These are phyloP conservation scores for Tricholoma hemisulphureum DNA, from an alignment of 768 basidiomycete species.

Conservation along the genomic window DNA sequence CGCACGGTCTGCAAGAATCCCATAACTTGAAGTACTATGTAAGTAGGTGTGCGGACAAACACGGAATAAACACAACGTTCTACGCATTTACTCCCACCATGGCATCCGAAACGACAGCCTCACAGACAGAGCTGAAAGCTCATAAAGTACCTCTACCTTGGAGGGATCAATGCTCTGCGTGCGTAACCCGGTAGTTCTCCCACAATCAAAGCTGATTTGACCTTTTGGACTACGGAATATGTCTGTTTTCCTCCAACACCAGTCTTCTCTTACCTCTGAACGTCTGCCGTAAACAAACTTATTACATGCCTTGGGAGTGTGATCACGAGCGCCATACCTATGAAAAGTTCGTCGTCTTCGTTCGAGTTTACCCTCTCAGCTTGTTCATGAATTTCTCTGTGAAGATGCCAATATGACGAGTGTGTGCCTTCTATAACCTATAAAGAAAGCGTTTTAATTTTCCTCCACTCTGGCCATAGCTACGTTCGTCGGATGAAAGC, in stretches of 20 bases:
- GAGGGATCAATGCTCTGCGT: background rate
- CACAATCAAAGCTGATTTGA: background rate
- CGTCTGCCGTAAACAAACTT: slow-evolving; percentile 73
- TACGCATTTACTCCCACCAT: too few relatives aligned
- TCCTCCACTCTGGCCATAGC: slow-evolving; percentile 38
- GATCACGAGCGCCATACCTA: slow-evolving; percentile 84
- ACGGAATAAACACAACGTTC: too few relatives aligned
- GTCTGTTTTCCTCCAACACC: background rate
- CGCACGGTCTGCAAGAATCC: too few relatives aligned
- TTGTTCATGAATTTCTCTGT: slow-evolving; percentile 1
- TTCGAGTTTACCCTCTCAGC: background rate
- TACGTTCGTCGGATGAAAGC: slow-evolving; percentile 87
- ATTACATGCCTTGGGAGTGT: slow-evolving; percentile 91
- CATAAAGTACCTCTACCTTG: background rate
- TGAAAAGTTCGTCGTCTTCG: slow-evolving; percentile 62
- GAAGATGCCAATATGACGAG: slow-evolving; percentile 95
- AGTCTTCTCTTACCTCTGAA: slow-evolving; percentile 89
- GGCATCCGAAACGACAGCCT: background rate
- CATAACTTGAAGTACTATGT: too few relatives aligned
- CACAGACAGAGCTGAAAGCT: background rate
- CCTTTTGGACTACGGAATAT: background rate
- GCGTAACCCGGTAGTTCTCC: background rate
- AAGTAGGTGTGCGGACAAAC: too few relatives aligned
- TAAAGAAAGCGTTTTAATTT: background rate
- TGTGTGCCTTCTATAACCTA: slow-evolving; percentile 42